A percentile compares a stretch with the other conserved stretches of the same genome.
Conservation (phyloP, 176 grass and related monocot species). For the Carex littledalei region DNA sequence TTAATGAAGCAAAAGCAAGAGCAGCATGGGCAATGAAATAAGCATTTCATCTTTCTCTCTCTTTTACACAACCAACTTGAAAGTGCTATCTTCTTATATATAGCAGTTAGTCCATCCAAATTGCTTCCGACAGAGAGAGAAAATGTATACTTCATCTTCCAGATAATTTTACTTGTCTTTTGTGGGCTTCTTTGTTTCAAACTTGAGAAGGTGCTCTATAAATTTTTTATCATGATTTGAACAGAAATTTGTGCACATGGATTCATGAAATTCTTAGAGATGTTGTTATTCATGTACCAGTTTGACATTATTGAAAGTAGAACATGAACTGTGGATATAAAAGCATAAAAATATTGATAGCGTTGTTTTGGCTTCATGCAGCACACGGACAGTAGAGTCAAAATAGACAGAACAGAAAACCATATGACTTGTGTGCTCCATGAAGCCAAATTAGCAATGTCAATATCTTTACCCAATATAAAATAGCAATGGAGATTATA, state of each 20-base stretch:
- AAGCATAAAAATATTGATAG: no score
- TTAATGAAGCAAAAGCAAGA: constrained; percentile 36
- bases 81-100: not conserved
- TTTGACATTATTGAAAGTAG: not conserved
- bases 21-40: constrained; percentile 30
- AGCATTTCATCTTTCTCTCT: constrained; percentile 17
- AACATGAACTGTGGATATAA: not conserved
- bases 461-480: no score
- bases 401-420: no score
- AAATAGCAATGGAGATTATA: no score
- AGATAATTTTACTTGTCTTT: constrained; percentile 3
- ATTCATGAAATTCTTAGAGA: not conserved
- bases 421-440: no score
- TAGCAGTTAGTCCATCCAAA: not conserved
- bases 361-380: no score
- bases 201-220: not conserved
- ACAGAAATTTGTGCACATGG: not conserved
- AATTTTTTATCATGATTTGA: not conserved
- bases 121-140: not conserved
- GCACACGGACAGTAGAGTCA: no score
- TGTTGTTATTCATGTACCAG: not conserved
- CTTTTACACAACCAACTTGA: not conserved
- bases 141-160: not conserved
- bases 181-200: not conserved
- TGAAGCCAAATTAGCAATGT: no score